Base-by-base conservation (phyloP, 2,329 filamentous ascomycete species). In the Knoxdaviesia proteae region DNA sequence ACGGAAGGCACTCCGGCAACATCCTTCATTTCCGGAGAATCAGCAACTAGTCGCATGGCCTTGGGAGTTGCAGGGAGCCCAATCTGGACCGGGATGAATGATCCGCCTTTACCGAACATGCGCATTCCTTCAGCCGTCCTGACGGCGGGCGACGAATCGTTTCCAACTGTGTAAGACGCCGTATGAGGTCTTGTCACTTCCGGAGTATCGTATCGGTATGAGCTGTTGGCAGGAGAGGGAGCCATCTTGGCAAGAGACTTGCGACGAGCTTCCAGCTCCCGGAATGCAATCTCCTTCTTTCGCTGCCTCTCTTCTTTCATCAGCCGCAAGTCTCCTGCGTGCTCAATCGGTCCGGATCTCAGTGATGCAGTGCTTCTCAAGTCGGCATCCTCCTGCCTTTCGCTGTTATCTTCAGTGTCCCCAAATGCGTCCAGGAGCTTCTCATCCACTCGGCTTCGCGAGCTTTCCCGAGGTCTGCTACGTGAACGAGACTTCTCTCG, bases 31-130 rank as follows among this genome's bases (percentile, higher is more conserved):
- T 67, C 61, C 44, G 51, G 52, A 32, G 61, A 62, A 37, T 74
- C 71, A 50, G 88, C 76, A 38, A 83, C 75, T 1, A 92, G 75
- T 20, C 81, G 74, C 86, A 94, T 93, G 1, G 86, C 86, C 61
- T 84, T 78, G 32, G 88, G 87, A 1, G 87, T 94, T 2, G 86
- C 84, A 9, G 88, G 86, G n/a, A 94, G 69, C 0, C 86, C 87
- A 42, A 88, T 69, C 3, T 20, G 20, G 20, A 3, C 2, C 20
- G 3, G 20, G 2, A 20, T 20, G 20, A 3, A 20, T n/a, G 3
- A 20, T 20, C 20, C 20, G n/a, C 20, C 20, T 20, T 20, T 20
- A n/a, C 20, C 20, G 20, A 20, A 20, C 20, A 20, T n/a, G n/a
- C n/a, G n/a, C n/a, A n/a, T n/a, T n/a, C n/a, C n/a, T n/a, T 80